Conservation (phyloP, 345 rosid genomes). For the Eucalyptus cloeziana region DNA sequence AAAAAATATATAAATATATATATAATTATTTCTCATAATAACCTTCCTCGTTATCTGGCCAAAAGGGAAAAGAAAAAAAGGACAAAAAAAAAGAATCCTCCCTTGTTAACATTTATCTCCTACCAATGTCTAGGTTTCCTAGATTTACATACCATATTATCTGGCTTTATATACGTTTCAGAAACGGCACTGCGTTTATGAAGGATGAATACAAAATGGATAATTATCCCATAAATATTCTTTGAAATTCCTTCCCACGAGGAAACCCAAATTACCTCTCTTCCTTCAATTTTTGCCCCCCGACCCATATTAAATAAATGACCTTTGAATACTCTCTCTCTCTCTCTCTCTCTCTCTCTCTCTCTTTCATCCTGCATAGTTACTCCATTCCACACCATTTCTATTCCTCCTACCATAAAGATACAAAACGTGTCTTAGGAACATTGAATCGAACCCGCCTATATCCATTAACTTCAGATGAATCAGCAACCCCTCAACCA, state of each 20-base stretch:
- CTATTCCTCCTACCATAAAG: background rate
- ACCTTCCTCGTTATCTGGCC: background rate
- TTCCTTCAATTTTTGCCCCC: background rate
- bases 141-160: background rate
- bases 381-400: background rate
- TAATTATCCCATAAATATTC: background rate
- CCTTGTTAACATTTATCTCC: background rate
- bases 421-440: background rate
- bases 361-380: background rate
- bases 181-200: background rate
- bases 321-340: background rate
- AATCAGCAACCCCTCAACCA: background rate
- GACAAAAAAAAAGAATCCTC: background rate
- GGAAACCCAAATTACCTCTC: background rate
- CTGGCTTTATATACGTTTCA: background rate
- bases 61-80: background rate
- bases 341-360: background rate
- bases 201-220: background rate
- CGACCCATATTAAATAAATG: background rate
- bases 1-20: background rate
- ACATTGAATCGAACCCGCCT: background rate
- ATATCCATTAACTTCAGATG: background rate
- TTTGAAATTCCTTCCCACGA: background rate
- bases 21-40: background rate
- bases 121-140: background rate